Percentiles rank a stretch among this genome's conserved stretches.
phyloP scores from a whole-genome alignment of 768 basidiomycete genomes.

The Suillus hirtellus region DNA sequence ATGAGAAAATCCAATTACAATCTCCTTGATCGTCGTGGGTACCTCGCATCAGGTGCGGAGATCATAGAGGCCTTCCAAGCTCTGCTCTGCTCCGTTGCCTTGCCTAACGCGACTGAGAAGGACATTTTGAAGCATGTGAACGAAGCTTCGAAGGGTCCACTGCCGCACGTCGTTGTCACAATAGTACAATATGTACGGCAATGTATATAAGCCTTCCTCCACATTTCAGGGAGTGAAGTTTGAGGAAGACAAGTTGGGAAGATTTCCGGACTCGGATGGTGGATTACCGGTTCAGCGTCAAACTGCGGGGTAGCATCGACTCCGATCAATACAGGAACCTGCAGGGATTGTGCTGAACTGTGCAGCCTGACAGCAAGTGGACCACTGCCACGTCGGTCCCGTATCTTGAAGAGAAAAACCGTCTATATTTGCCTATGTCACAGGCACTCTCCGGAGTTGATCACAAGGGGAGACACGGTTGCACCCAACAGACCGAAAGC shows the following conservation, averaged over 20 bases:
- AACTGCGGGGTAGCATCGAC: constrained; percentile 15
- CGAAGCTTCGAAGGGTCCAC: constrained; percentile 6
- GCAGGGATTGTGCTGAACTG: neutral
- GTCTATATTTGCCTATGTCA: neutral
- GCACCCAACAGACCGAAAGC: constrained; percentile 5
- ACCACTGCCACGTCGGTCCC: constrained; percentile 17
- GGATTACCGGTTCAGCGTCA: constrained; percentile 7
- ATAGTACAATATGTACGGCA: constrained; percentile 12
- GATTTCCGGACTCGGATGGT: constrained; percentile 6
- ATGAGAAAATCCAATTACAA: constrained; percentile 9
- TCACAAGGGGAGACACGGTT: constrained; percentile 14
- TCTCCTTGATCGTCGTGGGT: constrained; percentile 28
- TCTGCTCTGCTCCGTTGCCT: constrained; percentile 13
- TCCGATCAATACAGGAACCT: constrained; percentile 7
- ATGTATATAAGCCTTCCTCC: neutral
- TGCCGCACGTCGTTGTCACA: constrained; percentile 1
- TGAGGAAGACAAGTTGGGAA: neutral
- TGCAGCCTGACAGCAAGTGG: neutral
- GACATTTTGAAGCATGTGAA: constrained; percentile 4
- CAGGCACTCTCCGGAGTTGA: constrained; percentile 9
- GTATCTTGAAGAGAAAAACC: constrained; percentile 6
- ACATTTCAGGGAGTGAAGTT: neutral
- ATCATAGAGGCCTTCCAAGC: constrained; percentile 15
- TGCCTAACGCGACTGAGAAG: neutral
- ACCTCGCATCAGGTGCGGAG: constrained; percentile 17